Percentiles rank a stretch among this genome's conserved stretches.
Evolutionary conservation across 345 rosid species (phyloP).

Genomic region (Eucalyptus victrix): DNA sequence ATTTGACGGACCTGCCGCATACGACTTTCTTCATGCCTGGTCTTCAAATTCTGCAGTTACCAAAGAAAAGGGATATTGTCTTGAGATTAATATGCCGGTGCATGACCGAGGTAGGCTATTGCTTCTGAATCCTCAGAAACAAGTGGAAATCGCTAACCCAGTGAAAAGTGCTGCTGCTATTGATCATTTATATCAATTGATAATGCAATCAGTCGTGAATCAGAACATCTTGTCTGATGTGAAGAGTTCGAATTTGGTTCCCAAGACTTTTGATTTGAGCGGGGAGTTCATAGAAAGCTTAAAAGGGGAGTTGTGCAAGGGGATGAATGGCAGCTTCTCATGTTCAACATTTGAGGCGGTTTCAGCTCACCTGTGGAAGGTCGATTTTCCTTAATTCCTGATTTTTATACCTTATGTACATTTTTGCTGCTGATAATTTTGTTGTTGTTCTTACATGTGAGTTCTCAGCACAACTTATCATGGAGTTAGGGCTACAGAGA

Average conservation of each 20-base stretch:
- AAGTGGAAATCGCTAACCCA: neutral
- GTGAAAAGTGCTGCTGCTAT: slow-evolving; percentile 40
- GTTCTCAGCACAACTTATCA: neutral
- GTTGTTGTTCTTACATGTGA: neutral
- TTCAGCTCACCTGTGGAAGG: slow-evolving; percentile 71
- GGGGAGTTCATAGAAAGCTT: slow-evolving; percentile 31
- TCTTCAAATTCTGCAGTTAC: slow-evolving; percentile 23
- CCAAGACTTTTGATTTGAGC: slow-evolving; percentile 32
- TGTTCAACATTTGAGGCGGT: slow-evolving; percentile 54
- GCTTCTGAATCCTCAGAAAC: neutral
- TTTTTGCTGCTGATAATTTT: neutral
- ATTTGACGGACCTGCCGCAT: slow-evolving; percentile 56
- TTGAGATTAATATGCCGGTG: slow-evolving; percentile 12
- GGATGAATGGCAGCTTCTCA: neutral
- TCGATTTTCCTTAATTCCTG: neutral
- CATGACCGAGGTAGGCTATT: slow-evolving; percentile 34
- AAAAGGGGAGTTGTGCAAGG: slow-evolving; percentile 15
- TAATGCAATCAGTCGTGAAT: slow-evolving; percentile 11
- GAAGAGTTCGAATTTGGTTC: slow-evolving; percentile 11
- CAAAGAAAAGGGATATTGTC: neutral
- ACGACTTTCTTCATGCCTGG: slow-evolving; percentile 40
- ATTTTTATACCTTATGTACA: neutral
- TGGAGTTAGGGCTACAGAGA: neutral
- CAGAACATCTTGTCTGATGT: neutral
- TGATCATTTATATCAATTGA: slow-evolving; percentile 50